These are phyloP conservation scores for Aegilops bicornis DNA, from an alignment of 176 grass and related monocot genomes.

Conservation along the genomic window DNA sequence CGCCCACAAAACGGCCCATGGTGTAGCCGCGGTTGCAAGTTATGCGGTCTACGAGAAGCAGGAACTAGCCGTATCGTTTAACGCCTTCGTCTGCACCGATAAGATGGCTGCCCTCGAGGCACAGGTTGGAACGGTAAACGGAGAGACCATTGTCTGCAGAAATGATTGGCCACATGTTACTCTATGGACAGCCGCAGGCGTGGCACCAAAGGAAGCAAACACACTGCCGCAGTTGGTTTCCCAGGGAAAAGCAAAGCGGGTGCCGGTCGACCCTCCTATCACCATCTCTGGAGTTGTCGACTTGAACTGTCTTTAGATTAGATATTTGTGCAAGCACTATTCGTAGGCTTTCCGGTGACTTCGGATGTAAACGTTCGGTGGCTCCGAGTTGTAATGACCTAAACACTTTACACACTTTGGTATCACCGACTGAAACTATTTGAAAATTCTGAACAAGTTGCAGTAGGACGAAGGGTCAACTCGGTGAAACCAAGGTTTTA, in stretches of 20 bases:
- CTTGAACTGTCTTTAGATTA: slow-evolving; percentile 49
- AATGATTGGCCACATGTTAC: slow-evolving; percentile 87
- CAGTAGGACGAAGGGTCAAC: too few species aligned
- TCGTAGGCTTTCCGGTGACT: too few species aligned
- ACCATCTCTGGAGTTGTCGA: slow-evolving; percentile 49
- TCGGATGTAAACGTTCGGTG: too few species aligned
- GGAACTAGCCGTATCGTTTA: slow-evolving; percentile 53
- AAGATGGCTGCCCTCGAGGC: slow-evolving; percentile 67
- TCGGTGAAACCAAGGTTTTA: too few species aligned
- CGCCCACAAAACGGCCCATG: slow-evolving; percentile 76
- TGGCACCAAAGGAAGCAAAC: slow-evolving; percentile 73
- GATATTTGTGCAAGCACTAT: too few species aligned
- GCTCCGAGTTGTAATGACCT: too few species aligned
- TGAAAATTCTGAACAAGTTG: too few species aligned
- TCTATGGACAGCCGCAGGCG: slow-evolving; percentile 64
- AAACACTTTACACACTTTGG: too few species aligned
- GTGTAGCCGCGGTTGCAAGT: slow-evolving; percentile 66
- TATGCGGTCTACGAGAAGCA: slow-evolving; percentile 60
- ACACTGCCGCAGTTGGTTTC: slow-evolving; percentile 51
- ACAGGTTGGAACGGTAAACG: slow-evolving; percentile 54
- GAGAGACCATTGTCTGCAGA: slow-evolving; percentile 52
- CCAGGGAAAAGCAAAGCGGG: slow-evolving; percentile 51
- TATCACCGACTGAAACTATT: too few species aligned
- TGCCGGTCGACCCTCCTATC: slow-evolving; percentile 56
- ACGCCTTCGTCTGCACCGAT: slow-evolving; percentile 56